A percentile compares a stretch with the other conserved stretches of the same genome.
phyloP scores from a whole-genome alignment of 2,329 filamentous ascomycete species.

The Colletotrichum sp. region DNA sequence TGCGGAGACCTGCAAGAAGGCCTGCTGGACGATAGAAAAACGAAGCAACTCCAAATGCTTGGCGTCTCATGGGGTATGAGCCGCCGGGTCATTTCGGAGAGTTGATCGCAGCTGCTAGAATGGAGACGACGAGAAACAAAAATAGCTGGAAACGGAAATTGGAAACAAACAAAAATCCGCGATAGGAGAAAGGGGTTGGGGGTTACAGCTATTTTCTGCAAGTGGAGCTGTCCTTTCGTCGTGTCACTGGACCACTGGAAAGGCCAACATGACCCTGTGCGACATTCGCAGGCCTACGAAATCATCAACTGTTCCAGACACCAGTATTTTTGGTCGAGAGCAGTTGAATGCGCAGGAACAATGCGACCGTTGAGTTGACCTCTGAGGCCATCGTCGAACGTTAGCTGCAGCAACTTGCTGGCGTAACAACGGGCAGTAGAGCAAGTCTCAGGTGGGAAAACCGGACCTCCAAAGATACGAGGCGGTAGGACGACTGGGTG shows the following conservation, averaged over 20 bases:
- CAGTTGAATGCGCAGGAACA: not conserved
- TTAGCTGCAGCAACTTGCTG: not conserved
- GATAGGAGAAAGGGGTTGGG: not conserved
- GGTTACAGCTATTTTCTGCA: conserved; percentile 1
- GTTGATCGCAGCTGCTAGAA: not conserved
- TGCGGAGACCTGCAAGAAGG: not conserved
- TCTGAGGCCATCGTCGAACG: not conserved
- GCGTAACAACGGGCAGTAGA: not conserved
- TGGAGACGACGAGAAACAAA: not conserved
- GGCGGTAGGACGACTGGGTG: not conserved
- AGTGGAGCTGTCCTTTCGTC: not conserved
- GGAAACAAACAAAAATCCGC: not conserved
- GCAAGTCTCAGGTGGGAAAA: not conserved
- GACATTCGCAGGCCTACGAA: not conserved
- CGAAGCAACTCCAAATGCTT: not conserved
- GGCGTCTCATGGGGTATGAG: conserved; percentile 11
- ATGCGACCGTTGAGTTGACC: not conserved
- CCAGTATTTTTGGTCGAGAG: not conserved
- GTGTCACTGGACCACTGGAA: not conserved
- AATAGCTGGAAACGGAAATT: not conserved
- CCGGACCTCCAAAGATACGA: not conserved
- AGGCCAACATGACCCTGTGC: not conserved
- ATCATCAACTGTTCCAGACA: not conserved
- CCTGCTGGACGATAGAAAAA: not conserved
- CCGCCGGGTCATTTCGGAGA: not conserved